These are phyloP conservation scores for Xylaria sp. DNA, from an alignment of 2,329 filamentous ascomycete species.

Conservation along the genomic window DNA sequence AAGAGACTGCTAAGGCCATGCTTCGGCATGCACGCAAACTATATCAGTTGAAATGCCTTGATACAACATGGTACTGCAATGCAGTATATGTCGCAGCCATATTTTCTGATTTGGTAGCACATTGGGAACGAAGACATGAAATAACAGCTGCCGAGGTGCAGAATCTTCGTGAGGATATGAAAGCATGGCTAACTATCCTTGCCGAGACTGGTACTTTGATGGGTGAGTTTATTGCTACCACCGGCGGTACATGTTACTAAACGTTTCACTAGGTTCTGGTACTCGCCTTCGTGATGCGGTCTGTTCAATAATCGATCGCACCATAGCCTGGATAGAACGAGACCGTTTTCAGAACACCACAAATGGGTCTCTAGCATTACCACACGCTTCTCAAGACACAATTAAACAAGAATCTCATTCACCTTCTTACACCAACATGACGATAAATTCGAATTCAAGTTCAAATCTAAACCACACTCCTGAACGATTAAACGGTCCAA, in stretches of 20 bases:
- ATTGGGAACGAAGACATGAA: constrained; percentile 72
- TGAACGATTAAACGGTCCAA: constrained; percentile 40
- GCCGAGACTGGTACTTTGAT: constrained; percentile 73
- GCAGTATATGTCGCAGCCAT: constrained; percentile 78
- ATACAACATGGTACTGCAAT: constrained; percentile 81
- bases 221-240: constrained; percentile 59
- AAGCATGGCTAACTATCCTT: constrained; percentile 74
- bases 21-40: constrained; percentile 69
- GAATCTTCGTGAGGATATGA: constrained; percentile 73
- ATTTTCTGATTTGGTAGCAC: constrained; percentile 75
- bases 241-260: constrained; percentile 30
- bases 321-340: constrained; percentile 62
- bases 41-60: constrained; percentile 72
- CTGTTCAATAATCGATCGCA: constrained; percentile 60
- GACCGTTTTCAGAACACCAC: constrained; percentile 56
- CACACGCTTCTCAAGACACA: constrained; percentile 44
- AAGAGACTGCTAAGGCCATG: constrained; percentile 72
- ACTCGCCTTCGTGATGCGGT: constrained; percentile 58
- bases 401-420: constrained; percentile 48
- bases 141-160: constrained; percentile 68
- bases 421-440: constrained; percentile 43
- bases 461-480: constrained; percentile 37
- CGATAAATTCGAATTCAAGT: constrained; percentile 36
- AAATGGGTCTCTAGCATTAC: constrained; percentile 29
- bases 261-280: constrained; percentile 54